phyloP scores from a whole-genome alignment of 2,329 filamentous ascomycete species.

The Pseudogymnoascus sp. region DNA sequence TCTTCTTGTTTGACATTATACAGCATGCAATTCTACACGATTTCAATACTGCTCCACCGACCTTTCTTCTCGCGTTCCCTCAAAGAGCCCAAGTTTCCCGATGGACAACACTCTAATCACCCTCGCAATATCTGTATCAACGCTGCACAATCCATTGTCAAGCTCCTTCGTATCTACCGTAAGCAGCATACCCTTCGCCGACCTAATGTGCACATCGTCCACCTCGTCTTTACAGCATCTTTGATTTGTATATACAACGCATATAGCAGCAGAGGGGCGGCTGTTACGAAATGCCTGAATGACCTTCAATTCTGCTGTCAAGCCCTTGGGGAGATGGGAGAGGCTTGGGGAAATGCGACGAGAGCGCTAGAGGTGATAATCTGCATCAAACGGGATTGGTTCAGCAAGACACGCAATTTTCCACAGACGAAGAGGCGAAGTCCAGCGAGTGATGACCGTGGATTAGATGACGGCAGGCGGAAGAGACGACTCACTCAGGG shows the following conservation, averaged over 20 bases:
- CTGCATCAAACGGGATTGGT: constrained; percentile 12
- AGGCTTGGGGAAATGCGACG: constrained; percentile 9
- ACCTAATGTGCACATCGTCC: constrained; percentile 10
- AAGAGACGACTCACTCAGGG: constrained; percentile 9
- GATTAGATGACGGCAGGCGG: constrained; percentile 1
- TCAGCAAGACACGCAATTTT: constrained; percentile 8
- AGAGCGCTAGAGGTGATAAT: constrained; percentile 11
- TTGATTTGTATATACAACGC: constrained; percentile 11
- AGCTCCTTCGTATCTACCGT: constrained; percentile 10
- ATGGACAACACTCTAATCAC: not conserved
- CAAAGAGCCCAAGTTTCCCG: not conserved
- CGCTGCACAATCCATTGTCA: constrained; percentile 9
- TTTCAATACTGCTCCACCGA: constrained; percentile 11
- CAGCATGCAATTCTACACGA: constrained; percentile 12
- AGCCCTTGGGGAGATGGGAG: constrained; percentile 11
- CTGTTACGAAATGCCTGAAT: constrained; percentile 1
- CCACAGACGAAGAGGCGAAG: constrained; percentile 8
- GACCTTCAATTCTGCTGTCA: constrained; percentile 12
- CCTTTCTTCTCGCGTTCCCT: constrained; percentile 10
- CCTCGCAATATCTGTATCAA: constrained; percentile 9
- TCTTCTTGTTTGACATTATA: not conserved
- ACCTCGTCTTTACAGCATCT: constrained; percentile 12
- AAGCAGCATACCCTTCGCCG: constrained; percentile 11
- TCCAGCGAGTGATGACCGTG: not conserved
- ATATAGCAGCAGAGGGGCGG: constrained; percentile 7